Percentiles rank a stretch among this genome's conserved stretches.
phyloP scores from a whole-genome alignment of 768 basidiomycete species.

The Suillus occidentalis region DNA sequence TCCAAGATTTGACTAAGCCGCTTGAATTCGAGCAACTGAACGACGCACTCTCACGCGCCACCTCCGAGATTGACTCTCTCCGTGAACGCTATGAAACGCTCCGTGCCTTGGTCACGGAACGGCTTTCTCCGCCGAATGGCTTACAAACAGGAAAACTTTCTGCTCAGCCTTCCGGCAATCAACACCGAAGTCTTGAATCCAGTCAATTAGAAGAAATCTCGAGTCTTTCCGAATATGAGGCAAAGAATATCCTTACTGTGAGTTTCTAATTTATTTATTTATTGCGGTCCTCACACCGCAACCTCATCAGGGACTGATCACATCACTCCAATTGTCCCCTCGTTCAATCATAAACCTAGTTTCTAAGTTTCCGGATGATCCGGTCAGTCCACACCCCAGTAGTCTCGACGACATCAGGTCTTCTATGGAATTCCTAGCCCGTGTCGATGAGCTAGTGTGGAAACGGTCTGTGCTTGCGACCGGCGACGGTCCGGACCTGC shows the following conservation, averaged over 20 bases:
- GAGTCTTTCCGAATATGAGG: slow-evolving; percentile 23
- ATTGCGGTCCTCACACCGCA: neutral
- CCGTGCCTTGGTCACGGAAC: slow-evolving; percentile 16
- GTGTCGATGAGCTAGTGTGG: slow-evolving; percentile 32
- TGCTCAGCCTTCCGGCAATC: neutral
- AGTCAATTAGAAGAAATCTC: slow-evolving; percentile 13
- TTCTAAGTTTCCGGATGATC: neutral
- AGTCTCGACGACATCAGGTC: slow-evolving; percentile 20
- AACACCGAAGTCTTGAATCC: neutral
- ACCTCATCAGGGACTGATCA: neutral
- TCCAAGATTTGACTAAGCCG: slow-evolving; percentile 3
- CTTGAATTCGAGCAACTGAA: slow-evolving; percentile 29
- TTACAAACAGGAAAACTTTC: neutral
- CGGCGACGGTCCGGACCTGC: slow-evolving; percentile 9
- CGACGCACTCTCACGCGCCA: slow-evolving; percentile 21
- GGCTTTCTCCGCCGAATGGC: slow-evolving; percentile 3
- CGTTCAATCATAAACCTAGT: neutral
- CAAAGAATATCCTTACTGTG: slow-evolving; percentile 23
- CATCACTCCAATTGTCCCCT: neutral
- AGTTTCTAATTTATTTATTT: slow-evolving; percentile 6
- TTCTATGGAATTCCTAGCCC: slow-evolving; percentile 25
- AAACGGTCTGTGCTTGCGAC: slow-evolving; percentile 16
- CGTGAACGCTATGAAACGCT: slow-evolving; percentile 29
- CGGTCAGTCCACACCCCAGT: neutral
- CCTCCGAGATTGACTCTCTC: slow-evolving; percentile 26